Base-by-base conservation (phyloP, 2,329 filamentous ascomycete genomes). In the Aspergillus unguis region DNA sequence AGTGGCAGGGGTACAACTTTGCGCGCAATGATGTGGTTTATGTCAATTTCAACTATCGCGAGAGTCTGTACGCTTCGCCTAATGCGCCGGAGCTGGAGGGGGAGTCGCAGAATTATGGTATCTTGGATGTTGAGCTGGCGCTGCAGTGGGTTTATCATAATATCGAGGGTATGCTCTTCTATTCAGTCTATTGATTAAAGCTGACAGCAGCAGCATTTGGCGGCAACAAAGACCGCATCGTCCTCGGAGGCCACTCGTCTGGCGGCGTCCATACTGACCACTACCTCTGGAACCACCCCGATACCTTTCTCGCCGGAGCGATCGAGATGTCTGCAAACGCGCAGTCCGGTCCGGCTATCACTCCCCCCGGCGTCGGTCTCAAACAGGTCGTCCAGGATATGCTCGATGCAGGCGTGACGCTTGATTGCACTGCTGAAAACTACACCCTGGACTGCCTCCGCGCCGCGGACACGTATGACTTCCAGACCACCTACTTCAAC, bases 291-390 rank as follows among this genome's bases (percentile, higher is more conserved):
- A 62, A 55, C 28, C 60, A 62, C 45, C 60, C 60, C 5, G 28
- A 57, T 2, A 62, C 60, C 36, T 61, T 59, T 52, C 38, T 62
- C 17, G 60, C 60, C 4, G 58, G 60, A 41, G 60, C 60, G 9
- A 53, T 61, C 8, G 60, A 62, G 50, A 61, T 62, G 60, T 62
- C 60, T 5, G 59, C 59, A 41, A 62, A 62, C 25, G 58, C 58
- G 9, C 46, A 56, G 44, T 62, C 60, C 4, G 60, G 60, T 8
- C 60, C 60, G 11, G 60, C 55, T 9, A 36, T 45, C 33, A 46
- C 60, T 6, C 57, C 60, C 17, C n/a, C 50, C 1, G 60, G 60
- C 4, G 58, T 61, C n/a, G 60, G 42, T 3, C 27, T 62, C 49
- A 48, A 52, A 31, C 52, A 59, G 29, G 58, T 61, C 3, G 60